Conservation (phyloP, 73 alveolate genomes). For the Halteria grandinella region DNA sequence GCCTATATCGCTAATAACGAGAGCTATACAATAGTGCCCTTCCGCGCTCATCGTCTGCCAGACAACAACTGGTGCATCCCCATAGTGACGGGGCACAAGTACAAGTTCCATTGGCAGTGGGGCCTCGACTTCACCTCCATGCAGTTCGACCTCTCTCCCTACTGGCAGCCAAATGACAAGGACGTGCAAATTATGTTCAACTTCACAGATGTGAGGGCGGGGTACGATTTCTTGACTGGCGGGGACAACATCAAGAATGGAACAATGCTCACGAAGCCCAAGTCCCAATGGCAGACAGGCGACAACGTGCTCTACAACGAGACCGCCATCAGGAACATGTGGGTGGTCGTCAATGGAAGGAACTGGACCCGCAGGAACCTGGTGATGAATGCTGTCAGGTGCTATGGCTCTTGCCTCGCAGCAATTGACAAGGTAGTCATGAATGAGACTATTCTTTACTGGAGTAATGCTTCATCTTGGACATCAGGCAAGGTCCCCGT, state of each 20-base stretch:
- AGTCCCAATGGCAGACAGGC: not conserved
- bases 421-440: not conserved
- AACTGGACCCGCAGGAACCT: not conserved
- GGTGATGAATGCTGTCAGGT: constrained; percentile 36
- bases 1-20: constrained; percentile 3
- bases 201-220: constrained; percentile 33
- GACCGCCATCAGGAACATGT: constrained; percentile 6
- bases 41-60: not conserved
- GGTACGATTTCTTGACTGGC: constrained; percentile 22
- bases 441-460: not conserved
- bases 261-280: not conserved
- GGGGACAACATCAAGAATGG: not conserved
- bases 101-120: constrained; percentile 38
- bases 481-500: not conserved
- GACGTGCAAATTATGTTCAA: not conserved
- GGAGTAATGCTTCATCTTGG: not conserved
- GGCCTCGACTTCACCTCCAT: constrained; percentile 20
- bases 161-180: constrained; percentile 17
- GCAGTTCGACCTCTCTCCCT: constrained; percentile 1
- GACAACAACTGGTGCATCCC: constrained; percentile 23
- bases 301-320: constrained; percentile 22
- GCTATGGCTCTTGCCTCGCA: constrained; percentile 16
- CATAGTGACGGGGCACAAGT: constrained; percentile 34
- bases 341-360: constrained; percentile 3
- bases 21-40: constrained; percentile 19